A percentile compares a stretch with the other conserved stretches of the same genome.
These are phyloP conservation scores for Phytophthora pseudosyringae DNA, from an alignment of 352 stramenopile species.

Conservation along the genomic window DNA sequence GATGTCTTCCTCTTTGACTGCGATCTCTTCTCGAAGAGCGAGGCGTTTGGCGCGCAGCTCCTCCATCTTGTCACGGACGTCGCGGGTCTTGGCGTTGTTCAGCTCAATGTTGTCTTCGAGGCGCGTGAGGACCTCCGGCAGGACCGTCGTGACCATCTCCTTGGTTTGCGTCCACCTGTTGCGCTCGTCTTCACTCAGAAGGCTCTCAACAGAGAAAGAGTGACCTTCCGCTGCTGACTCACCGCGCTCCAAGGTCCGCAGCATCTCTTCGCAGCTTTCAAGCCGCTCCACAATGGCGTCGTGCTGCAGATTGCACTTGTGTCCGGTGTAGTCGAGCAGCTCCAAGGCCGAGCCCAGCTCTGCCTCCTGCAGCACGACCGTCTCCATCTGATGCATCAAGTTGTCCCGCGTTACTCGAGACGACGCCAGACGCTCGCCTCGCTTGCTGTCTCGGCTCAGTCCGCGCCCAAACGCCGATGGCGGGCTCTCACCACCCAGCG, in stretches of 20 bases:
- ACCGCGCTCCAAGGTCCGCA: conserved; percentile 39
- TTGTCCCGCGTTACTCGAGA: conserved; percentile 57
- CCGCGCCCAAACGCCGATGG: neutral
- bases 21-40: conserved; percentile 64
- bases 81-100: conserved; percentile 64
- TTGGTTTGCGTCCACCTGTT: conserved; percentile 54
- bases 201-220: conserved; percentile 13
- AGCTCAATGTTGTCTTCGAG: conserved; percentile 73
- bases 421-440: conserved; percentile 42
- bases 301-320: conserved; percentile 50
- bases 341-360: conserved; percentile 67
- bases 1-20: conserved; percentile 65
- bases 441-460: conserved; percentile 17
- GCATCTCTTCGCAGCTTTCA: conserved; percentile 48
- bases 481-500: neutral
- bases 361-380: conserved; percentile 66
- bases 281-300: conserved; percentile 58
- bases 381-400: conserved; percentile 67
- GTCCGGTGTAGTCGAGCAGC: conserved; percentile 61
- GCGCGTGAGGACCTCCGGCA: conserved; percentile 56
- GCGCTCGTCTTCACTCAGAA: conserved; percentile 45
- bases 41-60: conserved; percentile 56
- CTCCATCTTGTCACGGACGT: conserved; percentile 68
- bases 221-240: neutral
- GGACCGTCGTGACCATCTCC: conserved; percentile 55